Base-by-base conservation (phyloP, 768 basidiomycete genomes). In the Amanita phalloides region DNA sequence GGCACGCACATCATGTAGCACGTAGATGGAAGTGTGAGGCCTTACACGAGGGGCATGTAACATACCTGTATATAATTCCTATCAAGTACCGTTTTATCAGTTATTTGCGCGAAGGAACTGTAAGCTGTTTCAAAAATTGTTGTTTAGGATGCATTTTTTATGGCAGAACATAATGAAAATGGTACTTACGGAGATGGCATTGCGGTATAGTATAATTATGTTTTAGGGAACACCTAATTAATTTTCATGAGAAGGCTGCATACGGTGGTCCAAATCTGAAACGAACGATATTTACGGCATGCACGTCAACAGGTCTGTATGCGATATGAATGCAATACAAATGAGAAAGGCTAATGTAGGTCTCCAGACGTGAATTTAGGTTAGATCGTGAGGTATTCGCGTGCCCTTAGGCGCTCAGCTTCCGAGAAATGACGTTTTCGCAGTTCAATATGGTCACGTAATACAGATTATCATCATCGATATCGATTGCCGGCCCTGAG, bases 401-500 rank as follows among this genome's bases (percentile, higher is more conserved):
- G 23, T 42, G 23, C 23, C 41, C 17, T 41, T 41, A 17, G 37
- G 37, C n/a, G 37, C 37, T 38, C 17, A 17, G 37, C 37, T 38
- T 17, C 37, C n/a, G 37, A 14, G 7, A 25, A 5, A 3, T 9
- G 21, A 43, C 20, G 7, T 17, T 17, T 17, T 17, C 17, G 17
- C 17, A 17, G 17, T 17, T 0, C 17, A 17, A 17, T 17, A 17
- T 17, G 9, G 30, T 39, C 23, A 41, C 28, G 28, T 49, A 26
- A 49, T 49, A 6, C 7, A 26, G 20, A 14, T 30, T 21, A 37
- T 48, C 35, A 26, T 38, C 17, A 39, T 39, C 35, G 17, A 17
- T 17, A 17, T 17, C 17, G 17, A 17, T 38, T 49, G 51, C 59
- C 63, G 44, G 61, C 63, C 64, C 63, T 65, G 50, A 61, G 57